Base-by-base conservation (phyloP, 306 rosid genomes). In the Vicia sativa region DNA sequence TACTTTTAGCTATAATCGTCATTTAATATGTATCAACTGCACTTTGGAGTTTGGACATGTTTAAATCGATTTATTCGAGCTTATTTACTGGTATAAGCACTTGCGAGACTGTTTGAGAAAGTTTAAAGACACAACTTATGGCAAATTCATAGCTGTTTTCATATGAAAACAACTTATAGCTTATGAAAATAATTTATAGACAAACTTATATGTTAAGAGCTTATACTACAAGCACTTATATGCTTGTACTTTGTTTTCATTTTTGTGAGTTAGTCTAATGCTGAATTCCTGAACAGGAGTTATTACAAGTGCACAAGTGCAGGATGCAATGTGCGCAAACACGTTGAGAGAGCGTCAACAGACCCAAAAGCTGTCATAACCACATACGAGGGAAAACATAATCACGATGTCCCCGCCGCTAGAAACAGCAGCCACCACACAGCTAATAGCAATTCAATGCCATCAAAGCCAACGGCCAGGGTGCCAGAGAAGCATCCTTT, bases 251-350 rank as follows among this genome's bases (percentile, higher is more conserved):
- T 62, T 67, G 49, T 44, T 61, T 46, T 62, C 25, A 6, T n/a
- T 18, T 45, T 67, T 67, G 21, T 54, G 37, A 16, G 55, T 53
- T 25, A 56, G 44, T 56, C 58, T 78, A 41, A 68, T 78, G 23
- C 70, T 39, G 6, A 43, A 15, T 44, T 67, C 46, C 72, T 71
- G 63, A 46, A 58, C 91, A 93, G 98, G 95, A 93, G 97, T 81
- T 93, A 93, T 61, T 93, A 93, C 87, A 93, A 90, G 81, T 93
- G 98, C 82, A 93, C 98, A 14, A 77, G 74, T 67, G 70, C 84
- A 6, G 97, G 98, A 19, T 93, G 98, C 85, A 90, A 86, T 14
- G 98, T 93, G 67, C 97, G 98, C 3, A 93, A 93, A 72, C 98
- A 93, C 56, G 96, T 93, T 4, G 98, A 93, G 83, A 88, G 98